phyloP scores from a whole-genome alignment of 2,329 filamentous ascomycete genomes.

The Clonostachys sp. region DNA sequence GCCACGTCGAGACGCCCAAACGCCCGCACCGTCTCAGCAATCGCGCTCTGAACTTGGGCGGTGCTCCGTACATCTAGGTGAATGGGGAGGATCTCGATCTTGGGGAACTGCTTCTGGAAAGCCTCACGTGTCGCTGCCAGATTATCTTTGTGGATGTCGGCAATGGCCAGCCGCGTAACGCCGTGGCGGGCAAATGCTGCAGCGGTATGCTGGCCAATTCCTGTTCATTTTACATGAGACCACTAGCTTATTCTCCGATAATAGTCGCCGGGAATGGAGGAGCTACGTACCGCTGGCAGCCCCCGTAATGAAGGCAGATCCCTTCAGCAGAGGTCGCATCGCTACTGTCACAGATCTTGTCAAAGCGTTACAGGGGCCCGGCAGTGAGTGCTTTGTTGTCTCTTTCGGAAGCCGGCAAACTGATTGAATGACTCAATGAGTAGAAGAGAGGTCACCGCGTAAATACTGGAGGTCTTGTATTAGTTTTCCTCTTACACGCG shows the following conservation, averaged over 20 bases:
- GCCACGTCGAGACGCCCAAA: conserved; percentile 52
- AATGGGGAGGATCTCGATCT: conserved; percentile 31
- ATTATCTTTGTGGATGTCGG: conserved; percentile 33
- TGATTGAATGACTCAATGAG: too few relatives aligned
- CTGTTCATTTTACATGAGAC: conserved; percentile 14
- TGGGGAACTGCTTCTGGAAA: conserved; percentile 28
- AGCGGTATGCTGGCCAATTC: conserved; percentile 42
- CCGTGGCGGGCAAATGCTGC: conserved; percentile 40
- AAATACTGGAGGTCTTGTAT: too few relatives aligned
- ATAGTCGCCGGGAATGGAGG: too few relatives aligned
- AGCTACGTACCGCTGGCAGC: conserved; percentile 5
- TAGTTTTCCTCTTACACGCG: too few relatives aligned
- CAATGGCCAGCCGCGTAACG: conserved; percentile 37
- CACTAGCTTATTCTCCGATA: too few relatives aligned
- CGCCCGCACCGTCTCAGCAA: conserved; percentile 30
- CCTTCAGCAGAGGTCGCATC: conserved; percentile 2
- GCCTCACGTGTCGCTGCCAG: conserved; percentile 21
- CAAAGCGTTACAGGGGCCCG: too few relatives aligned
- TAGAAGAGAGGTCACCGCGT: too few relatives aligned
- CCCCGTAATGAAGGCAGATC: conserved; percentile 7
- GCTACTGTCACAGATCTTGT: too few relatives aligned
- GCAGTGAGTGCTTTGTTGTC: too few relatives aligned
- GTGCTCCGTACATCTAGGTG: conserved; percentile 40
- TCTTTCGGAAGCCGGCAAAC: too few relatives aligned
- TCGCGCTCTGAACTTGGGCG: conserved; percentile 30